Evolutionary conservation across 805 yeast genomes (phyloP).

Genomic region (Lipomyces yamadae): DNA sequence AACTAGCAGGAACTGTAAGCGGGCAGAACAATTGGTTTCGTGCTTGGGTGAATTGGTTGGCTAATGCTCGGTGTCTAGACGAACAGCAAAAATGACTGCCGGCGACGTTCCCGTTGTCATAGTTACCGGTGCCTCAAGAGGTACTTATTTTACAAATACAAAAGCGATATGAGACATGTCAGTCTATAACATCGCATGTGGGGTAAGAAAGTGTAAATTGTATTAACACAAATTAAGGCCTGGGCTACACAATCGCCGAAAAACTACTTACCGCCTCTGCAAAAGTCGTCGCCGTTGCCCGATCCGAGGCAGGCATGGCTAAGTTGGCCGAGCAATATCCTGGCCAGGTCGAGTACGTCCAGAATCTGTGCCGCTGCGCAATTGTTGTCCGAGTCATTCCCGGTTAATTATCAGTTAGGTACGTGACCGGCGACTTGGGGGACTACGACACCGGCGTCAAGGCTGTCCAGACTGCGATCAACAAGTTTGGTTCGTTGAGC

Average conservation of each 20-base stretch:
- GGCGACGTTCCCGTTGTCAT: slow-evolving; percentile 38
- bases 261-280: slow-evolving; percentile 50
- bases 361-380: slow-evolving; percentile 14
- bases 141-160: slow-evolving; percentile 29
- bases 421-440: slow-evolving; percentile 60
- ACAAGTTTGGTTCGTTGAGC: slow-evolving; percentile 56
- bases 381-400: not conserved
- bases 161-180: not conserved
- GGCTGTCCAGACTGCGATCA: slow-evolving; percentile 52
- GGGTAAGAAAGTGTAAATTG: not conserved
- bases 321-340: slow-evolving; percentile 52
- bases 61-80: not conserved
- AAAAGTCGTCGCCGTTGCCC: slow-evolving; percentile 71
- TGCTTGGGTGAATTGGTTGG: not conserved
- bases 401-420: slow-evolving; percentile 32
- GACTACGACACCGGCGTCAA: slow-evolving; percentile 45
- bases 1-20: not conserved
- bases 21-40: not conserved
- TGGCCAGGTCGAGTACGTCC: slow-evolving; percentile 37
- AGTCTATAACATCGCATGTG: not conserved
- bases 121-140: slow-evolving; percentile 49
- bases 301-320: slow-evolving; percentile 58
- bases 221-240: slow-evolving; percentile 51
- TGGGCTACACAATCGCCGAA: slow-evolving; percentile 77
- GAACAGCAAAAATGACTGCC: slow-evolving; percentile 15